Base-by-base conservation (phyloP, 2,329 filamentous ascomycete species). In the Exophiala viscosa region DNA sequence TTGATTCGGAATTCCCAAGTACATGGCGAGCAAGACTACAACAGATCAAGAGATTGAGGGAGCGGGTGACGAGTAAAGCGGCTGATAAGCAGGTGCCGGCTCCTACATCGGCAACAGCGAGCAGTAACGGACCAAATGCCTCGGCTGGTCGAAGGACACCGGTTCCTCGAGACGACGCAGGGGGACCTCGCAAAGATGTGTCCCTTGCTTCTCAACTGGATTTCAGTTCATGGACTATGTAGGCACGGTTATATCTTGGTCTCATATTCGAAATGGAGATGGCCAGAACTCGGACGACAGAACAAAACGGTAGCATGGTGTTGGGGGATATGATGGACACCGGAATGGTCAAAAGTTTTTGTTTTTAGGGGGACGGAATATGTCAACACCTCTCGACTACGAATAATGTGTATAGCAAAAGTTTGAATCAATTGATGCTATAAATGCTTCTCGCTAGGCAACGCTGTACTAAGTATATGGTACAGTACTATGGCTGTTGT, bases 11-110 rank as follows among this genome's bases (percentile, higher is more conserved):
- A 67, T 85, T 95, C 65, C 79, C 93, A 28, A 93, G 90, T 9
- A 88, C 89, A 7, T 97, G 93, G 93, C 84, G 90, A 53, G 88
- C 86, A 62, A 84, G 93, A 44, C 79, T 97, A 10, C 83, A 87
- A 44, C 88, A 92, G 67, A 95, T 99, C 66, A 86, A 87, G 66
- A 81, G 84, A 40, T 78, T 99, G 45, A 83, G 90, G 23, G 88
- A 95, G 42, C 67, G 73, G 17, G 67, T 70, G 18, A 45, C 51
- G 33, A 52, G 20, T 36, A 50, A 46, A 45, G 20, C 45, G 13
- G 51, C 39, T 33, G 57, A 57, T 15, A 57, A 48, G 32, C 54
- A 54, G 42, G 40, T 14, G n/a, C 11, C 34, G 14, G 33, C 48
- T 32, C 50, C 35, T 10, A 18, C 34, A 7, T 20, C 41, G 35